A percentile compares a stretch with the other conserved stretches of the same genome.
phyloP scores from a whole-genome alignment of 148 eudicot species.

The Cornus florida region DNA sequence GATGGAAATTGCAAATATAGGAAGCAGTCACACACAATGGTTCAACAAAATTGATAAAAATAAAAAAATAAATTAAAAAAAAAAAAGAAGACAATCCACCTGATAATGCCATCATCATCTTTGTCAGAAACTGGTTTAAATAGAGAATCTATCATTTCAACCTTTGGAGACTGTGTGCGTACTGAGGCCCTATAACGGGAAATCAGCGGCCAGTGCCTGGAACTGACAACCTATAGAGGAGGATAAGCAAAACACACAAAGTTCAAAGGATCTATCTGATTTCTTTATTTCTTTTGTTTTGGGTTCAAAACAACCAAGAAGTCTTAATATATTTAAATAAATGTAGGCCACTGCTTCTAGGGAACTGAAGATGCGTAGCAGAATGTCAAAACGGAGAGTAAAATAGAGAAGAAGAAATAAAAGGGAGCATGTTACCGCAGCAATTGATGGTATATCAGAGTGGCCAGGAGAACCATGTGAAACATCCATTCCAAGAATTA shows the following conservation, averaged over 20 bases:
- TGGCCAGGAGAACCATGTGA: slow-evolving; percentile 81
- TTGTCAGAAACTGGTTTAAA: slow-evolving; percentile 59
- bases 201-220: slow-evolving; percentile 74
- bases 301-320: background rate
- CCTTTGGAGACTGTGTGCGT: slow-evolving; percentile 71
- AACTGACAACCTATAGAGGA: slow-evolving; percentile 60
- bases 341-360: background rate
- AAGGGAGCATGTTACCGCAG: slow-evolving; percentile 50
- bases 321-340: background rate
- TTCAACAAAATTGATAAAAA: background rate
- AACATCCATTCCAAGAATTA: slow-evolving; percentile 78
- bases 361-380: background rate
- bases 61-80: background rate
- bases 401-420: background rate
- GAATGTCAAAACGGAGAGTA: background rate
- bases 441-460: slow-evolving; percentile 80
- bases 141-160: slow-evolving; percentile 71
- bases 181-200: slow-evolving; percentile 72
- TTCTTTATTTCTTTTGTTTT: background rate
- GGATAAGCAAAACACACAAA: background rate
- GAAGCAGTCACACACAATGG: background rate
- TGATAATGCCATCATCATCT: slow-evolving; percentile 68
- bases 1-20: background rate
- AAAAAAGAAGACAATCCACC: slow-evolving; percentile 29
- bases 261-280: background rate